Percentiles rank a stretch among this genome's conserved stretches.
Conservation (phyloP, 169 alveolate species). For the Besnoitia besnoiti region DNA sequence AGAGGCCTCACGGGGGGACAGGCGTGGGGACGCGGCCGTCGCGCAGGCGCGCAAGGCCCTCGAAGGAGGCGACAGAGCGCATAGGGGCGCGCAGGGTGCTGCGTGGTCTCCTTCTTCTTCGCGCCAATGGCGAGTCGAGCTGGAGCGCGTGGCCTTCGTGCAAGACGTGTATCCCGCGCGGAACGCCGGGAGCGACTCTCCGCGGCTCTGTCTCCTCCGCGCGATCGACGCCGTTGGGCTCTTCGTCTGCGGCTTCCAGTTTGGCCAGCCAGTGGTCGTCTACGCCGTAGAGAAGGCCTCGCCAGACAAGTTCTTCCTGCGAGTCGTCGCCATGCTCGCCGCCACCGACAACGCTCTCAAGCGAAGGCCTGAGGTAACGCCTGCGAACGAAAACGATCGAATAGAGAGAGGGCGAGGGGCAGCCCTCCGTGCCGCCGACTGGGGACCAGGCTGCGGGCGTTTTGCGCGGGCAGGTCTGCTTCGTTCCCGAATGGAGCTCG, state of each 20-base stretch:
- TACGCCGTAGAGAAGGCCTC: conserved; percentile 11
- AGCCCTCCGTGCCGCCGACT: no score
- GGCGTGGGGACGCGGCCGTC: no score
- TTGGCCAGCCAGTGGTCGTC: neutral
- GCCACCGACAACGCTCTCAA: neutral
- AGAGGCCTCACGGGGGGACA: neutral
- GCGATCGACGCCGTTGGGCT: conserved; percentile 16
- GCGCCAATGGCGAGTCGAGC: neutral
- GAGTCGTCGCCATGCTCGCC: neutral
- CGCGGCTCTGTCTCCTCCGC: conserved; percentile 18
- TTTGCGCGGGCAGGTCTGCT: no score
- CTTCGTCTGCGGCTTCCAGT: conserved; percentile 14
- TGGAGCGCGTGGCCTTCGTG: neutral
- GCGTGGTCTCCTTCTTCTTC: neutral
- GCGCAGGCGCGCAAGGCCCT: neutral
- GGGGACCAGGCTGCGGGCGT: no score
- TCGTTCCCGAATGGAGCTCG: no score
- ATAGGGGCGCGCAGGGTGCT: no score
- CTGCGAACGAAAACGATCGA: neutral
- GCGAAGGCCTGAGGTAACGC: neutral
- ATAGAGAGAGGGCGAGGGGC: no score
- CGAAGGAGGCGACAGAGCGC: neutral
- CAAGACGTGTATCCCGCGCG: neutral
- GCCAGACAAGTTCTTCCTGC: neutral
- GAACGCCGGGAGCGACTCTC: neutral